These are phyloP conservation scores for Stenogyne calaminthoides DNA, from an alignment of 305 asterid genomes.

Conservation along the genomic window DNA sequence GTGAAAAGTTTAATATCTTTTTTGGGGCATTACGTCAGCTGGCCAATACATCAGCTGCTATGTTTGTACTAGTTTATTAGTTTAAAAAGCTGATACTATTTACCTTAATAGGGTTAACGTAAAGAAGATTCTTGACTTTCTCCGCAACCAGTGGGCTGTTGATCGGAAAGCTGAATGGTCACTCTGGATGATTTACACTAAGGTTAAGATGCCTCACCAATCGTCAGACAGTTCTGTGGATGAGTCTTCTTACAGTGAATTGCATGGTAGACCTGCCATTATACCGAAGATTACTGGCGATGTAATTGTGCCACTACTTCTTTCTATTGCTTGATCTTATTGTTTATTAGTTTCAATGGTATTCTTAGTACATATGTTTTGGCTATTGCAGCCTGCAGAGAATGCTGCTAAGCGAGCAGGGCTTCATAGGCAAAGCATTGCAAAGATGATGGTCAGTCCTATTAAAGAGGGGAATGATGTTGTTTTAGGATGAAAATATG, in stretches of 20 bases:
- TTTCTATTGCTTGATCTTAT: constrained; percentile 15
- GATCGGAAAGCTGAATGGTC: constrained; percentile 89
- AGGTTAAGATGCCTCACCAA: constrained; percentile 85
- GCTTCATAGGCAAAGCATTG: constrained; percentile 78
- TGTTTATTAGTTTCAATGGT: constrained; percentile 23
- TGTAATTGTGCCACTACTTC: constrained; percentile 44
- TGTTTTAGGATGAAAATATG: too few relatives aligned
- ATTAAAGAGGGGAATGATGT: neutral
- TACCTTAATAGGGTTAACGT: constrained; percentile 34
- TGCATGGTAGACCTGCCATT: constrained; percentile 61
- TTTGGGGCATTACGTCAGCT: neutral
- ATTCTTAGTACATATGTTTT: constrained; percentile 16
- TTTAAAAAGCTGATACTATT: constrained; percentile 24
- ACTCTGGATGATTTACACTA: constrained; percentile 77
- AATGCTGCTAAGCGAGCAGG: constrained; percentile 75
- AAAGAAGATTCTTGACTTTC: constrained; percentile 61
- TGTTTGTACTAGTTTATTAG: neutral
- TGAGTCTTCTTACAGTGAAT: constrained; percentile 49
- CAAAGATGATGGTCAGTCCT: constrained; percentile 77
- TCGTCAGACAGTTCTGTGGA: constrained; percentile 64
- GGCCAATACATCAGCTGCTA: neutral
- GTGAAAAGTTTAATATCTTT: neutral
- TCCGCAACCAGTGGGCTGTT: constrained; percentile 69
- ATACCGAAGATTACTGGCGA: constrained; percentile 56
- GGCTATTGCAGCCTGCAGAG: constrained; percentile 67